Evolutionary conservation across 495 filamentous ascomycete genomes (phyloP).

Genomic region (Aspergillus wentii): DNA sequence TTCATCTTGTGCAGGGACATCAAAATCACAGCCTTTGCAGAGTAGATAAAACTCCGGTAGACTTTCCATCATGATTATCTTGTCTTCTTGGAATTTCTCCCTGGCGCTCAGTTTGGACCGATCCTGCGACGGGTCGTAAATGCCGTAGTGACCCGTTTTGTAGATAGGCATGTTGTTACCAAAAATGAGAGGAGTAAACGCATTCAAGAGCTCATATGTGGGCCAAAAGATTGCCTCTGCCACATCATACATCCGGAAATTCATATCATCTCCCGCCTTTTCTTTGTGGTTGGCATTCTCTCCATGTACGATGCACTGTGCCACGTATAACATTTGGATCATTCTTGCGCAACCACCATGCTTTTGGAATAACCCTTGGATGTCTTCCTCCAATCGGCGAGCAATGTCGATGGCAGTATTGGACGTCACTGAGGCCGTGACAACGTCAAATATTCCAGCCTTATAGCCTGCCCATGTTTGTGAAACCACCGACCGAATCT

Average conservation of each 20-base stretch:
- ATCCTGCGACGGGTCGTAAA: slow-evolving; percentile 23
- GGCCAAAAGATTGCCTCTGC: slow-evolving; percentile 15
- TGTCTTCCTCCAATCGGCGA: slow-evolving; percentile 27
- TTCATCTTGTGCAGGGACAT: slow-evolving; percentile 26
- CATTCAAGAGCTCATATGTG: slow-evolving; percentile 15
- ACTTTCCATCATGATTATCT: slow-evolving; percentile 20
- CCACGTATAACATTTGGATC: slow-evolving; percentile 14
- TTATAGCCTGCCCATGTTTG: slow-evolving; percentile 17
- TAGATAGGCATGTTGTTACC: slow-evolving; percentile 15
- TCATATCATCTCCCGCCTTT: slow-evolving; percentile 13
- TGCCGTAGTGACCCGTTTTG: slow-evolving; percentile 22
- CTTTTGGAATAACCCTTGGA: slow-evolving; percentile 16
- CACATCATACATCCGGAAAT: slow-evolving; percentile 26
- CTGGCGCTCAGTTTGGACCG: slow-evolving; percentile 17
- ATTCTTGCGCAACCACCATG: slow-evolving; percentile 17
- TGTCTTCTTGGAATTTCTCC: slow-evolving; percentile 27
- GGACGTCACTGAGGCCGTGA: slow-evolving; percentile 29
- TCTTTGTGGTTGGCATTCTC: slow-evolving; percentile 7
- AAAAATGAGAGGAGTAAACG: slow-evolving; percentile 11
- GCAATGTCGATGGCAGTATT: slow-evolving; percentile 39
- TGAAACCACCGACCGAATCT: slow-evolving; percentile 10
- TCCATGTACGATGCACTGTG: slow-evolving; percentile 16
- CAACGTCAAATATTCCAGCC: slow-evolving; percentile 22
- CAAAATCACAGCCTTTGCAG: slow-evolving; percentile 1
- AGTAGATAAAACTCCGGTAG: slow-evolving; percentile 20